Conservation (phyloP, 495 filamentous ascomycete species). For the Penicillium salamii region DNA sequence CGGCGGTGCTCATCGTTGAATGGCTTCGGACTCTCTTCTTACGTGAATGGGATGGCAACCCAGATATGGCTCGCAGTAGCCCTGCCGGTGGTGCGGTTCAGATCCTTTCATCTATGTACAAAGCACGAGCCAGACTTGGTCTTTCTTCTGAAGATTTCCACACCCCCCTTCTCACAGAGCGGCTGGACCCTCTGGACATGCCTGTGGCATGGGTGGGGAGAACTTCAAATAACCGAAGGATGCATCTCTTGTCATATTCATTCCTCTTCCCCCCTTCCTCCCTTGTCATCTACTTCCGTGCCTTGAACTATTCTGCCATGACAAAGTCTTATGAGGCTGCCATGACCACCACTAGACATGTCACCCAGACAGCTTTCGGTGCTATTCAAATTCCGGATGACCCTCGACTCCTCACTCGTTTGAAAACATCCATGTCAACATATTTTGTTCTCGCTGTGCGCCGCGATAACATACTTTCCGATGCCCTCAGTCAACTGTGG, state of each 20-base stretch:
- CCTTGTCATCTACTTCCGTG: constrained; percentile 79
- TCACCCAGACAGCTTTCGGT: constrained; percentile 55
- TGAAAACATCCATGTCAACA: constrained; percentile 62
- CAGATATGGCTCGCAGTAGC: constrained; percentile 62
- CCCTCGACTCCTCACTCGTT: constrained; percentile 53
- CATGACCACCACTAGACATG: constrained; percentile 57
- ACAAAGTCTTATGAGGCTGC: constrained; percentile 70
- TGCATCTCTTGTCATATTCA: constrained; percentile 77
- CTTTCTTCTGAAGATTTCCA: constrained; percentile 67
- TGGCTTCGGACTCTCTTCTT: constrained; percentile 76
- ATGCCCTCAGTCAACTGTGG: constrained; percentile 88
- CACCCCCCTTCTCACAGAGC: constrained; percentile 71
- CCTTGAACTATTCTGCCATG: constrained; percentile 86
- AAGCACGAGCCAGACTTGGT: constrained; percentile 59
- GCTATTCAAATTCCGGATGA: constrained; percentile 41
- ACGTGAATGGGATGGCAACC: constrained; percentile 73
- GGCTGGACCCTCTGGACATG: constrained; percentile 72
- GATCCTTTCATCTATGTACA: constrained; percentile 71
- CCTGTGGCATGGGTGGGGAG: constrained; percentile 67
- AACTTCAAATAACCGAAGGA: constrained; percentile 53
- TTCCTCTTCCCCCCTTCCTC: constrained; percentile 74
- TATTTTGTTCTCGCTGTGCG: constrained; percentile 77
- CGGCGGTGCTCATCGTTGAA: constrained; percentile 62
- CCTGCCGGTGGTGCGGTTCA: constrained; percentile 70
- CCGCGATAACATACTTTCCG: constrained; percentile 65